A percentile compares a stretch with the other conserved stretches of the same genome.
Evolutionary conservation across 2,329 filamentous ascomycete species (phyloP).

Genomic region (Penicillium crustosum): DNA sequence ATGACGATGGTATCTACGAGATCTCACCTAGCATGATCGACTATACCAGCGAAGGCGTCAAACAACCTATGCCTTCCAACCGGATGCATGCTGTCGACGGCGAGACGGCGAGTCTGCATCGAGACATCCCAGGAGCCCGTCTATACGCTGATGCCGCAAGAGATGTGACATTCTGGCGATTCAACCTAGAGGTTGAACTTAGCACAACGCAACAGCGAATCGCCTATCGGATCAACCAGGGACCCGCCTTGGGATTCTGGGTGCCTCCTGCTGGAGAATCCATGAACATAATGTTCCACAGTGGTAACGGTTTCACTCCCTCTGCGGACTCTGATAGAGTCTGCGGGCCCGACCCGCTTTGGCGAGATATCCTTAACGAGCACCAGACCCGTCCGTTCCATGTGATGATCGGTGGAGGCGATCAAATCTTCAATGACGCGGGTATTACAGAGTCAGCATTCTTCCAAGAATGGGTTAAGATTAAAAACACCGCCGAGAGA

Average conservation of each 20-base stretch:
- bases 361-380: constrained; percentile 90
- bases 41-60: constrained; percentile 38
- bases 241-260: constrained; percentile 89
- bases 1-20: constrained; percentile 81
- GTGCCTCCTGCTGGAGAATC: constrained; percentile 78
- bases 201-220: constrained; percentile 75
- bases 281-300: constrained; percentile 99
- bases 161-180: constrained; percentile 94
- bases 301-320: constrained; percentile 91
- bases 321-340: constrained; percentile 75
- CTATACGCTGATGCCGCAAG: constrained; percentile 81
- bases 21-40: constrained; percentile 52
- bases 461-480: constrained; percentile 81
- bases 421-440: constrained; percentile 94
- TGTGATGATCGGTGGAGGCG: constrained; percentile 95
- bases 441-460: constrained; percentile 71
- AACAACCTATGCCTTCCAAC: constrained; percentile 50
- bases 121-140: constrained; percentile 77
- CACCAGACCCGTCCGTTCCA: constrained; percentile 93
- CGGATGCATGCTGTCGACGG: constrained; percentile 60
- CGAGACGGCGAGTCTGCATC: constrained; percentile 76
- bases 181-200: constrained; percentile 91
- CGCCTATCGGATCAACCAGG: constrained; percentile 92
- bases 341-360: constrained; percentile 91
- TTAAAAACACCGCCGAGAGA: constrained; percentile 77